These are phyloP conservation scores for Macrocystidia cucumis DNA, from an alignment of 1,284 basidiomycete genomes.

Conservation along the genomic window DNA sequence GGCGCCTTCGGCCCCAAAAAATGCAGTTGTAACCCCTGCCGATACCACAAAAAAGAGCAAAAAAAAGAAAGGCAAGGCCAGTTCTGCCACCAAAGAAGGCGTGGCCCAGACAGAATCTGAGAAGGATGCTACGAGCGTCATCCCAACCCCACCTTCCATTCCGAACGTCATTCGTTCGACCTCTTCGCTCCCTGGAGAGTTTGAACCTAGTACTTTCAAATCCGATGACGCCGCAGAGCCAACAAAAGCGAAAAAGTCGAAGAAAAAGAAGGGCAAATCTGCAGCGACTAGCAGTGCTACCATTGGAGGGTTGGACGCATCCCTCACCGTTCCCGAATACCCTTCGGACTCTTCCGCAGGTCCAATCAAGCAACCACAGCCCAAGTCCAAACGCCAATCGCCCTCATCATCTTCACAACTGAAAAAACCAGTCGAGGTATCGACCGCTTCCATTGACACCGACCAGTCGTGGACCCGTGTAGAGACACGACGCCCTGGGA, in stretches of 20 bases:
- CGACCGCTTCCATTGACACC: conserved; percentile 28
- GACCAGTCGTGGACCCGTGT: conserved; percentile 55
- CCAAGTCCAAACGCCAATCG: conserved; percentile 6
- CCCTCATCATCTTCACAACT: conserved; percentile 13
- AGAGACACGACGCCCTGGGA: conserved; percentile 24
- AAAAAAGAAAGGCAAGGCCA: conserved; percentile 6
- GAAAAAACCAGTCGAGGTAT: conserved; percentile 12
- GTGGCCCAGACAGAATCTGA: neutral
- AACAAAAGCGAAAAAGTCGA: conserved; percentile 29
- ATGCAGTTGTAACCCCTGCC: neutral
- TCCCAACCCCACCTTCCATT: neutral
- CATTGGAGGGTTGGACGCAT: conserved; percentile 5
- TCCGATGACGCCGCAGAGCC: conserved; percentile 5
- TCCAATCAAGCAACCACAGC: conserved; percentile 4
- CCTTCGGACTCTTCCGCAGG: conserved; percentile 9
- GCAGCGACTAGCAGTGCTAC: conserved; percentile 7
- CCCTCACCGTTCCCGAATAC: conserved; percentile 7
- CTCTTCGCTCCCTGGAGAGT: conserved; percentile 6
- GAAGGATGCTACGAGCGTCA: conserved; percentile 1
- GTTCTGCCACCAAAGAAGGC: neutral
- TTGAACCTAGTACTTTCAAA: conserved; percentile 8
- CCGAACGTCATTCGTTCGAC: conserved; percentile 5
- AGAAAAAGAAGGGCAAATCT: conserved; percentile 32
- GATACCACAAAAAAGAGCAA: conserved; percentile 10
- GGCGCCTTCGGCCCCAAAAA: conserved; percentile 4